Percentiles rank a stretch among this genome's conserved stretches.
These are phyloP conservation scores for Chalciporus sp. DNA, from an alignment of 1,284 basidiomycete genomes.

Conservation along the genomic window DNA sequence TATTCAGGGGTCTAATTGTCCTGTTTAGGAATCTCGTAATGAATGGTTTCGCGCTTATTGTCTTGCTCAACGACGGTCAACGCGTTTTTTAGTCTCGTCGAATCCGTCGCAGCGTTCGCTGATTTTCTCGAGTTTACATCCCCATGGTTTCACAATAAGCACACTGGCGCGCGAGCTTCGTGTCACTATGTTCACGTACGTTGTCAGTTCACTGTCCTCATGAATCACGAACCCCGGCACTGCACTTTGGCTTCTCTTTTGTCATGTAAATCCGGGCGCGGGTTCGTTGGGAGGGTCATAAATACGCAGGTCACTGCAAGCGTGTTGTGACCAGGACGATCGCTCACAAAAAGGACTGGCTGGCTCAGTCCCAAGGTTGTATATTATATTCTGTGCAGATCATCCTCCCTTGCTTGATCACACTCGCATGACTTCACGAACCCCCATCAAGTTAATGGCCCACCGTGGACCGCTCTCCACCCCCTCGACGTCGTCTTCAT, in stretches of 20 bases:
- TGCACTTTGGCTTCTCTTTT: conserved; percentile 23
- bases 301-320: conserved; percentile 15
- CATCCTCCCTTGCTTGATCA: conserved; percentile 11
- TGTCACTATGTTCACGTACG: conserved; percentile 27
- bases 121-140: conserved; percentile 8
- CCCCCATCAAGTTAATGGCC: conserved; percentile 30
- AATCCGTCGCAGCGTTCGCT: conserved; percentile 4
- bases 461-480: conserved; percentile 35
- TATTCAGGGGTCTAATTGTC: conserved; percentile 18
- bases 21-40: conserved; percentile 10
- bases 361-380: conserved; percentile 31
- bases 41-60: conserved; percentile 21
- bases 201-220: not conserved
- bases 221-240: not conserved
- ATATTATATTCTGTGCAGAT: conserved; percentile 20
- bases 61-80: conserved; percentile 19
- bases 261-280: conserved; percentile 12
- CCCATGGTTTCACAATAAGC: conserved; percentile 36
- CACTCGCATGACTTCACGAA: conserved; percentile 32
- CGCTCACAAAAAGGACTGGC: conserved; percentile 27
- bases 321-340: conserved; percentile 10
- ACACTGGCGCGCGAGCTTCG: conserved; percentile 13
- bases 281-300: conserved; percentile 20
- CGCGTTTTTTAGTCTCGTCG: not conserved
- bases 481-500: conserved; percentile 21